Conservation (phyloP, 2,329 filamentous ascomycete genomes). For the Bertia moriformis region DNA sequence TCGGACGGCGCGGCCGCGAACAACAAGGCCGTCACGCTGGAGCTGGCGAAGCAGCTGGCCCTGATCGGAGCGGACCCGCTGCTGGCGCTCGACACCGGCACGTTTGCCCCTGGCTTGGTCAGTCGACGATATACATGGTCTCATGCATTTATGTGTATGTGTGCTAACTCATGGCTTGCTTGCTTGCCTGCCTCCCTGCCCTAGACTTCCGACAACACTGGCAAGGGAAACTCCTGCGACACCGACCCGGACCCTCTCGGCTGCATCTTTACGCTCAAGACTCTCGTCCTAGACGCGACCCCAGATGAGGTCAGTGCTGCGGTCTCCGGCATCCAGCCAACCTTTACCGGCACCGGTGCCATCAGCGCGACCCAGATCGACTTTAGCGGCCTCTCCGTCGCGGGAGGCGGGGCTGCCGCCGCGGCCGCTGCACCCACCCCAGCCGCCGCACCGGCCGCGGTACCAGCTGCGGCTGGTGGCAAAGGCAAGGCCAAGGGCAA, state of each 20-base stretch:
- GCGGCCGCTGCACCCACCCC: not conserved
- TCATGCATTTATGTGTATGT: too few species aligned
- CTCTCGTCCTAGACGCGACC: conserved; percentile 37
- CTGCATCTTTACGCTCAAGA: conserved; percentile 36
- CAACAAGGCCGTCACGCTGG: conserved; percentile 25
- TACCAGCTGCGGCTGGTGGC: not conserved
- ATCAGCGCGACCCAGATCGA: conserved; percentile 11
- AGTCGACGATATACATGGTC: conserved; percentile 8
- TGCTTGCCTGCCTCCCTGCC: too few species aligned
- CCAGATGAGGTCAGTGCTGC: conserved; percentile 33
- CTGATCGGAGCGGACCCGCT: conserved; percentile 24
- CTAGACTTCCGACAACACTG: conserved; percentile 22
- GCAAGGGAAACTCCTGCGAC: conserved; percentile 33
- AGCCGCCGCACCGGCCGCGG: conserved; percentile 2
- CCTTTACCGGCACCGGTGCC: conserved; percentile 15
- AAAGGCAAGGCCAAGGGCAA: not conserved
- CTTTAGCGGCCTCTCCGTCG: conserved; percentile 7
- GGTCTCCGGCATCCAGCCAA: conserved; percentile 19
- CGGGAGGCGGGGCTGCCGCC: conserved; percentile 6
- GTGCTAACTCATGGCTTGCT: too few species aligned
- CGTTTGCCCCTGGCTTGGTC: conserved; percentile 23
- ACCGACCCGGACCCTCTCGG: conserved; percentile 27
- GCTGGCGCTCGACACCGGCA: conserved; percentile 24
- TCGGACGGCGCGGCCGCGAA: conserved; percentile 18
- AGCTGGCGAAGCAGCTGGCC: conserved; percentile 25